Percentiles rank a stretch among this genome's conserved stretches.
Evolutionary conservation across 1,284 basidiomycete species (phyloP).

Genomic region (Apiotrichum siamense): DNA sequence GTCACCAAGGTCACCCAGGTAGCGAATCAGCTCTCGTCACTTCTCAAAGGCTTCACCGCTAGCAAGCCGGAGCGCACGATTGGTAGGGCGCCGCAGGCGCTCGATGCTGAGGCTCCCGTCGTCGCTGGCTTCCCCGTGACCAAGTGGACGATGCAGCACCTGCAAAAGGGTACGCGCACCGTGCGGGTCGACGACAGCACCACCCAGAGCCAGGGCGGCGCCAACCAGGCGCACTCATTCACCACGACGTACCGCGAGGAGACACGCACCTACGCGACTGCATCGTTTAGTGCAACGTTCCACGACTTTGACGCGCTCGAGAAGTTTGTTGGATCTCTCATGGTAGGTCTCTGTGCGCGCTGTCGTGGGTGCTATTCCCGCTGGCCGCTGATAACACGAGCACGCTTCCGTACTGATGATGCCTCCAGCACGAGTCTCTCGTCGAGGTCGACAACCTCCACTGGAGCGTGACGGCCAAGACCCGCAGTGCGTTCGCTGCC

Average conservation of each 20-base stretch:
- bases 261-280: neutral
- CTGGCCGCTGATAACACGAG: too few species aligned
- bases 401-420: too few species aligned
- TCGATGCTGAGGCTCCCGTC: constrained; percentile 7
- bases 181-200: neutral
- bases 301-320: constrained; percentile 11
- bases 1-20: too few species aligned
- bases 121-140: constrained; percentile 10
- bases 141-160: constrained; percentile 13
- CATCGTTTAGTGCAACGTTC: constrained; percentile 3
- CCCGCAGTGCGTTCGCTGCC: neutral
- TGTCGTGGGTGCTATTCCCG: neutral
- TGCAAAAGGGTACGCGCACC: constrained; percentile 2
- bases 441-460: neutral
- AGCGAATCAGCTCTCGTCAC: too few species aligned
- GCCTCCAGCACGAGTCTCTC: neutral
- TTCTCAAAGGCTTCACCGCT: too few species aligned
- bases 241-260: neutral
- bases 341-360: constrained; percentile 1
- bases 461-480: constrained; percentile 2
- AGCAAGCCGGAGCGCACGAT: neutral
- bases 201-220: neutral
- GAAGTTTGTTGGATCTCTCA: neutral
- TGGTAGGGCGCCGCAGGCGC: neutral
- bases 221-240: neutral